Percentiles rank a stretch among this genome's conserved stretches.
phyloP scores from a whole-genome alignment of 208 protist genomes.

The Novymonas esmeraldas region DNA sequence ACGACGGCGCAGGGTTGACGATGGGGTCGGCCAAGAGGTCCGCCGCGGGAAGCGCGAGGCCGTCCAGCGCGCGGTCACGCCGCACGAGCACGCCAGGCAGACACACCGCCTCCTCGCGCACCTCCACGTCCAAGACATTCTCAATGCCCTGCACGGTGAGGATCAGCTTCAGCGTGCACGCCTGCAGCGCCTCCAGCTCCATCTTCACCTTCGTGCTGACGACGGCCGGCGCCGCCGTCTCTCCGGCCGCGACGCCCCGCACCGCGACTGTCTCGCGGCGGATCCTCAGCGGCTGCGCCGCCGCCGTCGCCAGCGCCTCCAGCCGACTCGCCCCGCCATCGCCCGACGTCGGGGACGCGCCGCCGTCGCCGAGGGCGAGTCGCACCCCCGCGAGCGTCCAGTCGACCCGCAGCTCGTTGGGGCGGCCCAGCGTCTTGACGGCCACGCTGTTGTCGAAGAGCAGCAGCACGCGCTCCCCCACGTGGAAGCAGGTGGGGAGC shows the following conservation, averaged over 20 bases:
- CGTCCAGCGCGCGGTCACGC: constrained; percentile 49
- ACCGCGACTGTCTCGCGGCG: constrained; percentile 16
- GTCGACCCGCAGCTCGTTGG: constrained; percentile 17
- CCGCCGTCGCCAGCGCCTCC: constrained; percentile 17
- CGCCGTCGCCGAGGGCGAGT: neutral
- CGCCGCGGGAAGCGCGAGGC: constrained; percentile 36
- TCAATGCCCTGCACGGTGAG: constrained; percentile 50
- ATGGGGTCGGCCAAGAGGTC: constrained; percentile 40
- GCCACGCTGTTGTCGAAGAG: constrained; percentile 57
- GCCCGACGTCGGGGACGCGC: neutral
- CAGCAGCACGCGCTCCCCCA: constrained; percentile 70
- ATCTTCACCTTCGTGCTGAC: constrained; percentile 34
- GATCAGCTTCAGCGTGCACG: constrained; percentile 40
- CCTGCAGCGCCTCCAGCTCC: constrained; percentile 36
- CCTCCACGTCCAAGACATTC: constrained; percentile 54
- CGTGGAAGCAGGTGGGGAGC: constrained; percentile 53
- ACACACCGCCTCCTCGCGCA: constrained; percentile 35
- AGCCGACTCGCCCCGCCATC: neutral
- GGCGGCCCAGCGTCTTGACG: constrained; percentile 12
- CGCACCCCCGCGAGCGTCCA: constrained; percentile 14
- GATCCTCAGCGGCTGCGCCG: constrained; percentile 23
- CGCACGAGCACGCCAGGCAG: constrained; percentile 82
- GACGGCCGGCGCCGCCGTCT: constrained; percentile 2
- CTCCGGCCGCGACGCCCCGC: neutral
- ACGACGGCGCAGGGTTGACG: constrained; percentile 25